phyloP scores from a whole-genome alignment of 2,329 filamentous ascomycete genomes.

The Fusarium foetens region DNA sequence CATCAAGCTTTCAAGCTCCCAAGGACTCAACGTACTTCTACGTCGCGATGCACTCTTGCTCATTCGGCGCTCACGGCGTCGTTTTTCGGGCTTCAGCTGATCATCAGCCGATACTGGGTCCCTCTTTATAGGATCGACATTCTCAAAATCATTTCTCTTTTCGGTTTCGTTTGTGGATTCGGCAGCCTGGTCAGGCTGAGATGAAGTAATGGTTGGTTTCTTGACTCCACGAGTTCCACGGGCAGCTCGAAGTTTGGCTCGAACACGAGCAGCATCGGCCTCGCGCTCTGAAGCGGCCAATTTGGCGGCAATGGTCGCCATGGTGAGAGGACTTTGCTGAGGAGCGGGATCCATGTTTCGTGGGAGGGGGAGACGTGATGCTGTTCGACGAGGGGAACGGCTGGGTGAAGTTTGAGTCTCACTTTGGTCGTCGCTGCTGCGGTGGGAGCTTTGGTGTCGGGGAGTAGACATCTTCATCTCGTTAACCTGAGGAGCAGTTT shows the following conservation, averaged over 20 bases:
- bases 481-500: constrained; percentile 19
- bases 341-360: constrained; percentile 52
- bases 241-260: constrained; percentile 70
- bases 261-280: constrained; percentile 70
- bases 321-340: constrained; percentile 67
- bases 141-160: constrained; percentile 24
- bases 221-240: constrained; percentile 51
- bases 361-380: constrained; percentile 46
- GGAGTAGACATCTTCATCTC: constrained; percentile 31
- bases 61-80: constrained; percentile 63
- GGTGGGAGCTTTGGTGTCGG: constrained; percentile 30
- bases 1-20: constrained; percentile 76
- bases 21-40: constrained; percentile 78
- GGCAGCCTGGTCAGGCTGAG: constrained; percentile 29
- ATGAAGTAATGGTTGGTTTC: constrained; percentile 43
- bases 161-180: constrained; percentile 17
- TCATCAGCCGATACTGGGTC: constrained; percentile 39
- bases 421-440: constrained; percentile 23
- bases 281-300: constrained; percentile 71
- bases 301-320: constrained; percentile 71
- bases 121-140: constrained; percentile 52
- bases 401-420: constrained; percentile 24
- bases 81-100: constrained; percentile 51
- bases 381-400: constrained; percentile 35
- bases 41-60: constrained; percentile 69